Evolutionary conservation across 2,329 filamentous ascomycete genomes (phyloP), one percentile per base, ranked within the genome.

Genomic region (Fusarium pilosicola): DNA sequence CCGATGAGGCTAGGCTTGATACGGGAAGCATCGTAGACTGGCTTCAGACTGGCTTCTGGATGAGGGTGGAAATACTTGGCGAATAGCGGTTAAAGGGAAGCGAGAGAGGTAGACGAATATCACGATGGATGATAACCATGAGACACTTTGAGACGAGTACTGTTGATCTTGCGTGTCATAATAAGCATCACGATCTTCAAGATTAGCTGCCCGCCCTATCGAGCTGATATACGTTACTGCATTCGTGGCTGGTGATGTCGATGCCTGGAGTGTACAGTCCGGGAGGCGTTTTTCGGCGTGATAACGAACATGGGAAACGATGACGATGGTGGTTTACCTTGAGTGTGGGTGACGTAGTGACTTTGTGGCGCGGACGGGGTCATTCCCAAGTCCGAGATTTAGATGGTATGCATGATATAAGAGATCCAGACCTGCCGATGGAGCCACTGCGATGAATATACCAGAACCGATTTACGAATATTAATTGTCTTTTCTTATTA

Each of bases 311-410:
- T 54, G 63, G 49, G 44, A 44, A 42, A 36, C 54, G 74, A 77
- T 77, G 75, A 77, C 76, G 75, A 61, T 48, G 71, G 24, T 60
- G 57, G 52, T 58, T 51, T 68, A 22, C 20, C 24, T 30, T 41
- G 2, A 48, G 72, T 63, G 52, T 36, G 30, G 75, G 75, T 77
- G 75, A 76, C 75, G 75, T 77, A 77, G 68, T 59, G 57, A 54
- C 20, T 61, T 39, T 56, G 74, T 76, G 74, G 74, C 74, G 74
- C 70, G 62, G 70, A 65, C 51, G 48, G 68, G 55, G 39, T 57
- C 59, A 57, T 64, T 54, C 64, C 54, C 68, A 71, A 64, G 62
- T 52, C 63, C 45, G 45, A 48, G 58, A 36, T 17, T 24, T n/a
- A 51, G 38, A 38, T 51, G 39, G 28, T 57, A 56, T 41, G 51